A percentile compares a stretch with the other conserved stretches of the same genome.
Conservation (phyloP, 2,329 filamentous ascomycete species). For the Chrysosporium keratinophilum region DNA sequence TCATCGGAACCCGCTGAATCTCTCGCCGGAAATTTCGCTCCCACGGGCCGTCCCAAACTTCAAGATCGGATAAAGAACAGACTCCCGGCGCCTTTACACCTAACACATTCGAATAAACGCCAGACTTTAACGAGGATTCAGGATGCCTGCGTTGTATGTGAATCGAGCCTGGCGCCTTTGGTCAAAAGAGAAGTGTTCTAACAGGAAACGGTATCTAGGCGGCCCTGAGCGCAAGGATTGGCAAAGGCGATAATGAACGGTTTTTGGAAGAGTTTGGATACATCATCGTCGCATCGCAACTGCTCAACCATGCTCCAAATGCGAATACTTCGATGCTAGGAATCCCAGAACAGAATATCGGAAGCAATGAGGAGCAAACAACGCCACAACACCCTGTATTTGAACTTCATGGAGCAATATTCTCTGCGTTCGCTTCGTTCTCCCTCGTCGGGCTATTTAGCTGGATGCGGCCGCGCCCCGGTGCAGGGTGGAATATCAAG, state of each 20-base stretch:
- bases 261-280: conserved; percentile 92
- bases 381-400: conserved; percentile 36
- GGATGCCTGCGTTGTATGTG: conserved; percentile 39
- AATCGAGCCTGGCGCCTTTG: background rate
- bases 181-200: background rate
- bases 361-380: conserved; percentile 25
- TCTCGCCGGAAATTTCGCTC: conserved; percentile 35
- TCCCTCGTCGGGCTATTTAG: conserved; percentile 57
- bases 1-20: conserved; percentile 15
- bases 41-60: conserved; percentile 41
- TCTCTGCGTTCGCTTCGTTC: conserved; percentile 54
- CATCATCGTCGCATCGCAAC: conserved; percentile 80
- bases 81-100: conserved; percentile 40
- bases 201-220: conserved; percentile 39
- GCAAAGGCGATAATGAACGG: conserved; percentile 66
- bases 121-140: conserved; percentile 34
- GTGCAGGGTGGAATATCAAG: conserved; percentile 32
- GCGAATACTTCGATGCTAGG: conserved; percentile 32
- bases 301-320: conserved; percentile 54
- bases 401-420: conserved; percentile 54
- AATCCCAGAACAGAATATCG: conserved; percentile 24
- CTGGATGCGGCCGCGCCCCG: conserved; percentile 54
- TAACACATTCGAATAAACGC: conserved; percentile 24
- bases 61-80: conserved; percentile 41
- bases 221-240: conserved; percentile 51